phyloP scores from a whole-genome alignment of 306 rosid genomes.

The Astragalus glycyphyllos region DNA sequence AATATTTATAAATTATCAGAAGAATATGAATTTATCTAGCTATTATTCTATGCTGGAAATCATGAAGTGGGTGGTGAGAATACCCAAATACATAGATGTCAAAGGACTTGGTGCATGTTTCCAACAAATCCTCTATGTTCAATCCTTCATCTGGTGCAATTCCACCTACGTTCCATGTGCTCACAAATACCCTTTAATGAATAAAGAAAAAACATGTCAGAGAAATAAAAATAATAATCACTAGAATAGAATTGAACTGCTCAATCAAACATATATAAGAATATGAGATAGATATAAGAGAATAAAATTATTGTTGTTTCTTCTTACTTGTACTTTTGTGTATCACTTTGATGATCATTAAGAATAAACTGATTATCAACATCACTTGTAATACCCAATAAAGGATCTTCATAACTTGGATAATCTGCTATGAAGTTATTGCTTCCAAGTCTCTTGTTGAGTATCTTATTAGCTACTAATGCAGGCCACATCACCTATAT shows the following conservation, averaged over 20 bases:
- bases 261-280: not conserved
- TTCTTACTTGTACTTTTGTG: slow-evolving; percentile 55
- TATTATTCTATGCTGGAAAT: not conserved
- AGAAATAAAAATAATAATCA: not conserved
- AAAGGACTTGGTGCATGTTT: slow-evolving; percentile 54
- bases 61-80: not conserved
- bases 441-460: slow-evolving; percentile 73
- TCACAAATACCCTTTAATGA: slow-evolving; percentile 64
- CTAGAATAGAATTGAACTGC: not conserved
- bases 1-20: not conserved
- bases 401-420: slow-evolving; percentile 48
- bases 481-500: slow-evolving; percentile 78
- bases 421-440: slow-evolving; percentile 70
- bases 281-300: not conserved
- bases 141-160: slow-evolving; percentile 70
- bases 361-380: slow-evolving; percentile 41
- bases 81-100: slow-evolving; percentile 90
- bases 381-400: slow-evolving; percentile 46
- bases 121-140: slow-evolving; percentile 68
- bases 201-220: slow-evolving; percentile 23
- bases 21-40: not conserved
- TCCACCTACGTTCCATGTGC: slow-evolving; percentile 94
- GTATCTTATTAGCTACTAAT: slow-evolving; percentile 73
- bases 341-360: slow-evolving; percentile 41
- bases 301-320: not conserved